These are phyloP conservation scores for Rhizopogon sp. DNA, from an alignment of 768 basidiomycete genomes.

Conservation along the genomic window DNA sequence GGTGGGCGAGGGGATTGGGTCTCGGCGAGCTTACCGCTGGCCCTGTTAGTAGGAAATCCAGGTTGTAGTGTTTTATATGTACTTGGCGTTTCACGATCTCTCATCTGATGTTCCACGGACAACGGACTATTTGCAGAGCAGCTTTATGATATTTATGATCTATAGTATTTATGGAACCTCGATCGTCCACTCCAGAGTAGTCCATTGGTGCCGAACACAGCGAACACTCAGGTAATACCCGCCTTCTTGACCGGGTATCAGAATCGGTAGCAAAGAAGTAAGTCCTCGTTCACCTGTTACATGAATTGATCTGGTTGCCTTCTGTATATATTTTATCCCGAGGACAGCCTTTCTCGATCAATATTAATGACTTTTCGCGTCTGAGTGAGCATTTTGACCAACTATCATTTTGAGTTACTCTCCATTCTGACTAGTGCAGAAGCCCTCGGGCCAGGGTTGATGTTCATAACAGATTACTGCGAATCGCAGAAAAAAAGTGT, in stretches of 20 bases:
- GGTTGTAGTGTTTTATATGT: background rate
- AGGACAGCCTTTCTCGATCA: no score
- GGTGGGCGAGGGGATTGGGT: conserved; percentile 24
- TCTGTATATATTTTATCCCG: no score
- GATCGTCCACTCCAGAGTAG: no score
- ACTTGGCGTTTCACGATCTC: background rate
- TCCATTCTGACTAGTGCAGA: background rate
- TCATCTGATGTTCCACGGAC: background rate
- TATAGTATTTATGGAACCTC: no score
- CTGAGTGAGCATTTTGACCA: background rate
- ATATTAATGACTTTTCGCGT: no score
- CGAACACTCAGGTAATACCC: no score
- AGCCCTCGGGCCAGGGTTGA: background rate
- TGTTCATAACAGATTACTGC: background rate
- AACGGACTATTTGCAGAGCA: background rate
- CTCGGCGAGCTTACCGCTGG: conserved; percentile 24
- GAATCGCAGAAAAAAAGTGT: background rate
- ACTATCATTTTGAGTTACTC: background rate
- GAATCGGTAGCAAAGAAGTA: no score
- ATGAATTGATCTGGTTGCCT: no score
- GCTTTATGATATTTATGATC: no score
- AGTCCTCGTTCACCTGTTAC: no score
- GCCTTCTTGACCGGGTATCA: no score
- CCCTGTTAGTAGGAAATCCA: conserved; percentile 8
- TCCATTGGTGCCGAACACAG: no score